Base-by-base conservation (phyloP, 2,329 filamentous ascomycete species). In the Sporothrix pallida region DNA sequence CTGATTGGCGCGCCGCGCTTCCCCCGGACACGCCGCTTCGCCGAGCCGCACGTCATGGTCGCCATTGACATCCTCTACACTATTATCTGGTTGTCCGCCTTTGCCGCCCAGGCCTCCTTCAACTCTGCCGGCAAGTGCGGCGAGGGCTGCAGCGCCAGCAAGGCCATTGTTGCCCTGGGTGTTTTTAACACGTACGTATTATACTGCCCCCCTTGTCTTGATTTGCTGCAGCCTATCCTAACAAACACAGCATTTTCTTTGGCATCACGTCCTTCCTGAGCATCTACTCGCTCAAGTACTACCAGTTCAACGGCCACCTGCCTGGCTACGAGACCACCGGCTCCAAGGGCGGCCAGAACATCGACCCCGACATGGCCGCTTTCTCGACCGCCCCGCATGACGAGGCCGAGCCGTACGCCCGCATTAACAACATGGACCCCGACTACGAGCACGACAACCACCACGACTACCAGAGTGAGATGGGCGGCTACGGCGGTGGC, bases 331-430 rank as follows among this genome's bases (percentile, higher is more conserved):
- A 89, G 78, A 84, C 83, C 71, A 81, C 84, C 70, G 79, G 80
- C 74, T 79, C 79, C 75, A 23, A 37, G 63, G 62, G 58, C 76
- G 77, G 74, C 74, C 81, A 84, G 77, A 87, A 88, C 82, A 91
- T 91, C 77, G 90, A 91, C 79, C 90, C 90, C 0, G 89, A 92
- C 81, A 91, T 91, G 83, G 89, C 89, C 42, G 89, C 89, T 74
- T 92, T 92, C 82, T 90, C 88, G 73, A 90, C 89, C 81, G 88
- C 88, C 15, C 88, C 88, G n/a, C 87, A 90, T 78, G 89, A 89
- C 77, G 89, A 91, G 76, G 31, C 31, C 31, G 89, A 91, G 78
- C 86, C 87, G 60, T 91, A 91, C 78, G 87, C 89, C 70, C 88
- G 87, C 15, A 86, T 91, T 75, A 85, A 78, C 72, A 74, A 89